Evolutionary conservation across 805 yeast species (phyloP).

Genomic region (Blastobotrys muscicola): DNA sequence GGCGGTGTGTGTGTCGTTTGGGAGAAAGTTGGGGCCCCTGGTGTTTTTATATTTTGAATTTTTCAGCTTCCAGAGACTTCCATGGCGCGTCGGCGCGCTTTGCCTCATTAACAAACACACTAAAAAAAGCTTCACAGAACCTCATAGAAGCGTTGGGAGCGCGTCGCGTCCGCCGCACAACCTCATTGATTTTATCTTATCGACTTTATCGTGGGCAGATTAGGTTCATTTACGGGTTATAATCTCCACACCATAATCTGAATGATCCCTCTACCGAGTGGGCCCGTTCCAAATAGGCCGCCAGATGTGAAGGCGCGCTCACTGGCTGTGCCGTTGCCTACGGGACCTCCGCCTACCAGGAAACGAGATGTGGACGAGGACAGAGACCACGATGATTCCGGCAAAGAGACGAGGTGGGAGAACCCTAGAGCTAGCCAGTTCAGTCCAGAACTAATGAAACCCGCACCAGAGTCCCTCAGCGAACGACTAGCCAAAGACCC

Average conservation of each 20-base stretch:
- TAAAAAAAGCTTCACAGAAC: no score
- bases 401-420: conserved; percentile 21
- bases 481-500: conserved; percentile 10
- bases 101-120: no score
- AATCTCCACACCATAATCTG: no score
- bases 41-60: neutral
- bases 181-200: no score
- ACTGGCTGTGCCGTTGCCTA: neutral
- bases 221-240: no score
- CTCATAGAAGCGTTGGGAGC: no score
- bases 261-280: conserved; percentile 8
- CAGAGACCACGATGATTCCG: conserved; percentile 13
- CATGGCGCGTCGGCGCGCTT: neutral
- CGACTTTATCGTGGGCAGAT: no score
- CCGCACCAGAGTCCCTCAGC: neutral
- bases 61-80: conserved; percentile 6
- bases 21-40: neutral
- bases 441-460: conserved; percentile 1
- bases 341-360: no score
- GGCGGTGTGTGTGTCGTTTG: conserved; percentile 2
- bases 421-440: conserved; percentile 14
- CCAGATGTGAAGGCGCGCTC: conserved; percentile 1
- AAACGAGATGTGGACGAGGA: conserved; percentile 4
- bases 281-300: conserved; percentile 10
- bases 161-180: no score